Conservation (phyloP, 345 rosid species). For the Stellera chamaejasme region DNA sequence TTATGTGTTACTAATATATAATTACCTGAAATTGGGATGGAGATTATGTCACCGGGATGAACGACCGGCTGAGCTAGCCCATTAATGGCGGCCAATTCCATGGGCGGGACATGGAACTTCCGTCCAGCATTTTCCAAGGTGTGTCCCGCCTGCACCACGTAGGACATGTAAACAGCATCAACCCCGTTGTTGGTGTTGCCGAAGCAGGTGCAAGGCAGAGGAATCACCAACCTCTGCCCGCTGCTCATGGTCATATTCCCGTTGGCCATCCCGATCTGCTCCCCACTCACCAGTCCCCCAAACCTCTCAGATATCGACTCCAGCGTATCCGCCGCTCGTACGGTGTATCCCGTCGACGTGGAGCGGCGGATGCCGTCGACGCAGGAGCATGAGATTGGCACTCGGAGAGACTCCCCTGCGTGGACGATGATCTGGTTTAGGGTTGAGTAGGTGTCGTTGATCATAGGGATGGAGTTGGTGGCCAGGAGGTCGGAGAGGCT, state of each 20-base stretch:
- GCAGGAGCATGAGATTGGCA: conserved; percentile 25
- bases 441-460: background rate
- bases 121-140: background rate
- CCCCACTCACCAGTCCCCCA: conserved; percentile 17
- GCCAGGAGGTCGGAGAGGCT: conserved; percentile 12
- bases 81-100: conserved; percentile 18
- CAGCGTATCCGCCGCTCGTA: conserved; percentile 8
- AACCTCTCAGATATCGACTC: conserved; percentile 15
- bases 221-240: conserved; percentile 11
- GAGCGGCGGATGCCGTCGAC: conserved; percentile 21
- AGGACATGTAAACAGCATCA: conserved; percentile 13
- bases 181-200: conserved; percentile 12
- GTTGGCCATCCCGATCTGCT: conserved; percentile 9
- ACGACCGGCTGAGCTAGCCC: conserved; percentile 11
- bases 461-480: conserved; percentile 11
- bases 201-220: conserved; percentile 19
- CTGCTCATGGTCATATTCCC: conserved; percentile 3
- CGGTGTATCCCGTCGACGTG: conserved; percentile 5
- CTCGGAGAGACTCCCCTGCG: conserved; percentile 2
- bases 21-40: conserved; percentile 20
- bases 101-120: conserved; percentile 1
- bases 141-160: conserved; percentile 16
- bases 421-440: conserved; percentile 12
- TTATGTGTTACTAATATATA: background rate
- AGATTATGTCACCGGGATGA: conserved; percentile 17